Evolutionary conservation across 2,329 filamentous ascomycete species (phyloP).

Genomic region (Apiospora sp.): DNA sequence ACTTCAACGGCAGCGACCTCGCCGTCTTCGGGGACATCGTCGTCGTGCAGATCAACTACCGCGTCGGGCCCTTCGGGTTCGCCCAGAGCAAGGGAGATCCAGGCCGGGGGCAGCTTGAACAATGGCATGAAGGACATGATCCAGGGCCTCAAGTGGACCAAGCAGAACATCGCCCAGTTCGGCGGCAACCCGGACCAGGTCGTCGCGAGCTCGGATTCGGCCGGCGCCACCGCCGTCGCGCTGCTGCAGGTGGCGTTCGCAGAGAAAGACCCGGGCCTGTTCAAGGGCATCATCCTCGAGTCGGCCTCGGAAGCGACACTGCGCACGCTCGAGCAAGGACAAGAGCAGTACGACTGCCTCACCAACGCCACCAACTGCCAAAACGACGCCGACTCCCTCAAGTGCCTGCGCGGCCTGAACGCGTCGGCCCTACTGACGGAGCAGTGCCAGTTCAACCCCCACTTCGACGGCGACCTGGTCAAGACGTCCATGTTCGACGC

Average conservation of each 20-base stretch:
- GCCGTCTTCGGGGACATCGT: constrained; percentile 65
- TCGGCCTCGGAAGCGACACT: constrained; percentile 56
- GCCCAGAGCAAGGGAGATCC: constrained; percentile 62
- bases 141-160: constrained; percentile 71
- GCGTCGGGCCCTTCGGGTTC: constrained; percentile 76
- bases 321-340: constrained; percentile 49
- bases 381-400: constrained; percentile 42
- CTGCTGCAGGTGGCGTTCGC: constrained; percentile 64
- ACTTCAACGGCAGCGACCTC: constrained; percentile 66
- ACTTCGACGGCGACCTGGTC: constrained; percentile 58
- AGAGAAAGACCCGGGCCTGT: constrained; percentile 53
- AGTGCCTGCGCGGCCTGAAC: constrained; percentile 52
- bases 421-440: constrained; percentile 36
- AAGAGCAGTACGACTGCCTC: constrained; percentile 57
- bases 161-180: constrained; percentile 68
- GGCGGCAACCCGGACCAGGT: constrained; percentile 72
- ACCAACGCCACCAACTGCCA: constrained; percentile 49
- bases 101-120: constrained; percentile 54
- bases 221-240: constrained; percentile 68
- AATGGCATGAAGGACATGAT: constrained; percentile 74
- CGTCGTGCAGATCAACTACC: constrained; percentile 77
- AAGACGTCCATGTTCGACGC: constrained; percentile 54
- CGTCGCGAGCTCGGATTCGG: constrained; percentile 69
- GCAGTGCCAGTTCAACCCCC: constrained; percentile 43
- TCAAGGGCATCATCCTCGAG: constrained; percentile 54